Evolutionary conservation across 2,329 filamentous ascomycete genomes (phyloP).

Genomic region (Alternaria brassicae): DNA sequence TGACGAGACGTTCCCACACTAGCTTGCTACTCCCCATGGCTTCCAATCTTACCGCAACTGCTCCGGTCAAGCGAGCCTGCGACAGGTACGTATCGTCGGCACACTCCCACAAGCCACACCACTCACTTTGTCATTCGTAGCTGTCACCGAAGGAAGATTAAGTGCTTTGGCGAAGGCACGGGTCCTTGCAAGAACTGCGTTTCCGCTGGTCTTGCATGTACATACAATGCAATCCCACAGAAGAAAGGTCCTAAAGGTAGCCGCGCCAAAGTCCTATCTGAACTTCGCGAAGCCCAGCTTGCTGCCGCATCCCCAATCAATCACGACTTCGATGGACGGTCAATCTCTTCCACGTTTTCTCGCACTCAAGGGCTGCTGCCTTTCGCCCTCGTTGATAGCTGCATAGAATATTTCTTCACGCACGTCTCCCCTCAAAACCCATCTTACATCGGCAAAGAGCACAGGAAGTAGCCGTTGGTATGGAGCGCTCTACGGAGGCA

Average conservation of each 20-base stretch:
- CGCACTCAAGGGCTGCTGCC: slow-evolving; percentile 59
- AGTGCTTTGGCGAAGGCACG: slow-evolving; percentile 59
- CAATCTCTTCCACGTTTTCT: slow-evolving; percentile 53
- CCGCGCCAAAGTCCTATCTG: slow-evolving; percentile 68
- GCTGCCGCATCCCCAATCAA: slow-evolving; percentile 50
- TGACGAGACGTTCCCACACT: slow-evolving; percentile 12
- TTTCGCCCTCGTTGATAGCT: slow-evolving; percentile 59
- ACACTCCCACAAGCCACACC: slow-evolving; percentile 10
- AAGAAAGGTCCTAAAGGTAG: slow-evolving; percentile 70
- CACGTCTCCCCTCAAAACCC: slow-evolving; percentile 69
- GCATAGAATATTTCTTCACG: slow-evolving; percentile 67
- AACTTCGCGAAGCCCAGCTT: slow-evolving; percentile 62
- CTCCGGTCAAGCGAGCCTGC: slow-evolving; percentile 53
- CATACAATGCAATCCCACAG: slow-evolving; percentile 69
- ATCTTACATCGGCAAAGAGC: slow-evolving; percentile 61
- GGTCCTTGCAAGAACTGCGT: slow-evolving; percentile 67
- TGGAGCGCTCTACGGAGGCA: slow-evolving; percentile 61
- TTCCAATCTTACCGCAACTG: slow-evolving; percentile 42
- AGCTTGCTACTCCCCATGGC: slow-evolving; percentile 9
- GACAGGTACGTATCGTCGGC: slow-evolving; percentile 47
- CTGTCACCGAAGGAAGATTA: slow-evolving; percentile 60
- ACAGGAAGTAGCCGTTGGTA: slow-evolving; percentile 62
- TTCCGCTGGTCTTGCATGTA: slow-evolving; percentile 66
- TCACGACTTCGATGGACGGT: slow-evolving; percentile 51
- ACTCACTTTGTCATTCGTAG: slow-evolving; percentile 28